Percentiles rank a stretch among this genome's conserved stretches.
These are phyloP conservation scores for Brassica cretica DNA, from an alignment of 345 rosid species.

Conservation along the genomic window DNA sequence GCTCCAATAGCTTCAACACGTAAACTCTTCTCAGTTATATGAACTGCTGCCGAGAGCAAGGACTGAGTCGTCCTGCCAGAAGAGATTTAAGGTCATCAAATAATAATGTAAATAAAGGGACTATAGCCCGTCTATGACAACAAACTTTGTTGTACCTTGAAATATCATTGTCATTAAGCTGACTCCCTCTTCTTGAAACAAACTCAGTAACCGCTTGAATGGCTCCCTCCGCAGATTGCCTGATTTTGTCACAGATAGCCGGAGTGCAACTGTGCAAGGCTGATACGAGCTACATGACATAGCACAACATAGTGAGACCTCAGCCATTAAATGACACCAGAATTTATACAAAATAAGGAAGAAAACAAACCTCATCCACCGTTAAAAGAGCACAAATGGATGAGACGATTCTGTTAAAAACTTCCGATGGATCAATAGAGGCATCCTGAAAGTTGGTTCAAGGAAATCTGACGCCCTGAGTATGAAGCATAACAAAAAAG, in stretches of 20 bases:
- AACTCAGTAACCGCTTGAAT: constrained; percentile 93
- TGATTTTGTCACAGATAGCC: constrained; percentile 85
- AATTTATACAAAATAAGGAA: constrained; percentile 20
- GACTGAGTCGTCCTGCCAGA: constrained; percentile 83
- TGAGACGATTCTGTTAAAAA: constrained; percentile 87
- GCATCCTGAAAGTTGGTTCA: constrained; percentile 66
- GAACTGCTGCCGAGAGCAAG: constrained; percentile 79
- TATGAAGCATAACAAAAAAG: constrained; percentile 19
- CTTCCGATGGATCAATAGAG: constrained; percentile 97
- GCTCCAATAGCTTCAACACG: constrained; percentile 92
- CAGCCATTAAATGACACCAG: constrained; percentile 24
- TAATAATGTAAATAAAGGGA: constrained; percentile 2
- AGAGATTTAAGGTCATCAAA: constrained; percentile 25
- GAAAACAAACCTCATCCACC: constrained; percentile 69
- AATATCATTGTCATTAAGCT: constrained; percentile 69
- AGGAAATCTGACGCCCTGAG: constrained; percentile 16
- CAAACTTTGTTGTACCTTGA: constrained; percentile 56
- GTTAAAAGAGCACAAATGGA: constrained; percentile 72
- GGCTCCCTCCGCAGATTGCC: constrained; percentile 93
- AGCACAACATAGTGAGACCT: constrained; percentile 31
- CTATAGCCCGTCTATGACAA: background rate
- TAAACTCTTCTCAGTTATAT: constrained; percentile 83
- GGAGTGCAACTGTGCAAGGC: constrained; percentile 69
- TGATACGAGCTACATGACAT: constrained; percentile 73
- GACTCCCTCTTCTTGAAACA: constrained; percentile 73